Percentiles rank a stretch among this genome's conserved stretches.
Evolutionary conservation across 2,329 filamentous ascomycete species (phyloP).

Genomic region (Alternaria metachromatica): DNA sequence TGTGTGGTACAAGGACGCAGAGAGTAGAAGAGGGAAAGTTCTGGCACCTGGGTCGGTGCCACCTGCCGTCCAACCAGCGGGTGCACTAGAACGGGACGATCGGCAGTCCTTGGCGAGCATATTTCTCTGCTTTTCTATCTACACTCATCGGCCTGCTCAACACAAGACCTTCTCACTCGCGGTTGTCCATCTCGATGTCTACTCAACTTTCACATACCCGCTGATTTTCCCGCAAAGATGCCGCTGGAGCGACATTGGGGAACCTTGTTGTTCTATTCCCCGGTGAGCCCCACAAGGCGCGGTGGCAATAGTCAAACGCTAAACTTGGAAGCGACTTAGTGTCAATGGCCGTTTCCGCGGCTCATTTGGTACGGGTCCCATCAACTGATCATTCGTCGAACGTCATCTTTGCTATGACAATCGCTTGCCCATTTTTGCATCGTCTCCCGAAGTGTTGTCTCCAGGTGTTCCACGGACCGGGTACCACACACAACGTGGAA

Average conservation of each 20-base stretch:
- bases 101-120: constrained; percentile 18
- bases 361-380: background rate
- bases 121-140: background rate
- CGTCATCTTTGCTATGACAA: constrained; percentile 4
- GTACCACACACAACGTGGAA: background rate
- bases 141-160: background rate
- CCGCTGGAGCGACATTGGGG: constrained; percentile 8
- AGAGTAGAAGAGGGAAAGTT: constrained; percentile 11
- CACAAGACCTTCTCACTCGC: background rate
- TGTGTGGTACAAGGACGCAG: constrained; percentile 1
- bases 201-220: background rate
- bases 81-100: constrained; percentile 17
- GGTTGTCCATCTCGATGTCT: background rate
- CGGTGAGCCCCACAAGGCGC: constrained; percentile 4
- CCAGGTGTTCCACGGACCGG: background rate
- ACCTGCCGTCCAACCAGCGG: background rate
- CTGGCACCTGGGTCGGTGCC: constrained; percentile 2
- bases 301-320: constrained; percentile 4
- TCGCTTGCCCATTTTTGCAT: background rate
- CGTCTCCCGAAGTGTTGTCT: background rate
- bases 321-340: constrained; percentile 1
- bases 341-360: background rate
- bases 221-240: constrained; percentile 1
- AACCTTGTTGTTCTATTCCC: constrained; percentile 17
- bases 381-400: background rate